A percentile compares a stretch with the other conserved stretches of the same genome.
phyloP scores from a whole-genome alignment of 495 filamentous ascomycete species.

The Clohesyomyces aquaticus region DNA sequence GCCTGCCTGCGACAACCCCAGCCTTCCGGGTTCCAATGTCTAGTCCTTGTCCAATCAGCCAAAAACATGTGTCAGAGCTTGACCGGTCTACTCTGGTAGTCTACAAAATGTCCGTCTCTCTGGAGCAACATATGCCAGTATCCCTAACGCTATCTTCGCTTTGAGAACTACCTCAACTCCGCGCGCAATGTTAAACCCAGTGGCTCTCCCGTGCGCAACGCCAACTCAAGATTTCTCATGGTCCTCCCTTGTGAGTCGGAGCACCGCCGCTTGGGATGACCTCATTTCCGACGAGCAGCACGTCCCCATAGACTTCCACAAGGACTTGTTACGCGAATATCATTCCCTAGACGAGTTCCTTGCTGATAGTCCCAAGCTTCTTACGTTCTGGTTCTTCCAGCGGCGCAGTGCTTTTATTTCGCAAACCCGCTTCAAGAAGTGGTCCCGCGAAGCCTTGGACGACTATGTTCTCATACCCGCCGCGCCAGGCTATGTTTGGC shows the following conservation, averaged over 20 bases:
- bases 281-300: slow-evolving; percentile 13
- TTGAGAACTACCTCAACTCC: slow-evolving; percentile 8
- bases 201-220: slow-evolving; percentile 19
- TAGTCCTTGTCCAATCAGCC: slow-evolving; percentile 12
- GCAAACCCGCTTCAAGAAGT: slow-evolving; percentile 29
- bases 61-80: slow-evolving; percentile 13
- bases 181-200: slow-evolving; percentile 19
- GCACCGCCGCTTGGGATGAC: slow-evolving; percentile 25
- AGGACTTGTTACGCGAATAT: slow-evolving; percentile 10
- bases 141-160: slow-evolving; percentile 10
- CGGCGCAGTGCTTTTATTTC: slow-evolving; percentile 31
- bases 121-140: slow-evolving; percentile 3
- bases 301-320: slow-evolving; percentile 6
- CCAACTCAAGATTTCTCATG: slow-evolving; percentile 21
- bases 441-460: slow-evolving; percentile 24
- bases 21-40: neutral
- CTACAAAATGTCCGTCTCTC: slow-evolving; percentile 8
- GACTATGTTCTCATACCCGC: slow-evolving; percentile 27
- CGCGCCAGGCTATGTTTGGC: slow-evolving; percentile 21
- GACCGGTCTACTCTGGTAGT: slow-evolving; percentile 25
- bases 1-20: neutral
- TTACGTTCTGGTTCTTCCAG: slow-evolving; percentile 34
- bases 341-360: slow-evolving; percentile 30
- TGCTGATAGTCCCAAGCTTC: slow-evolving; percentile 1
- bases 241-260: slow-evolving; percentile 27